Evolutionary conservation across 2,329 filamentous ascomycete genomes (phyloP).

Genomic region (Penicillium griseofulvum): DNA sequence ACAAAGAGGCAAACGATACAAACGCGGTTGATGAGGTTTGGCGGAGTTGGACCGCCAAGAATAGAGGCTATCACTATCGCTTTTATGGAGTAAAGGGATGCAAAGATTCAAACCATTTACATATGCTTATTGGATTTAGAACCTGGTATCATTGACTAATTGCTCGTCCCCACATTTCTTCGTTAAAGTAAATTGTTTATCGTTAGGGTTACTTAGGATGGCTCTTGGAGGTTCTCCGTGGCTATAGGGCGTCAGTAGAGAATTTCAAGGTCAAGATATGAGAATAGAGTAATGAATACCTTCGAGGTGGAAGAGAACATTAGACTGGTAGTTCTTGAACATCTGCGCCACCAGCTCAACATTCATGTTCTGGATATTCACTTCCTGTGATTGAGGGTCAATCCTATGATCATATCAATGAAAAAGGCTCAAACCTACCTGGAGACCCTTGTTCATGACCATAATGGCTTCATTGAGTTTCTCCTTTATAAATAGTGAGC

Average conservation of each 20-base stretch:
- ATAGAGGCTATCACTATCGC: slow-evolving; percentile 9
- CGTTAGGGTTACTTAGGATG: slow-evolving; percentile 49
- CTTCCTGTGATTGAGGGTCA: slow-evolving; percentile 61
- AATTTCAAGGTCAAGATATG: background rate
- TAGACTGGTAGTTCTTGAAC: slow-evolving; percentile 99
- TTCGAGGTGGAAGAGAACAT: slow-evolving; percentile 95
- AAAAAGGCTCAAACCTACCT: slow-evolving; percentile 53
- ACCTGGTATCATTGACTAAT: slow-evolving; percentile 5
- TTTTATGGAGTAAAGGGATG: background rate
- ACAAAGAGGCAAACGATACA: slow-evolving; percentile 1
- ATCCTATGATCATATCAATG: background rate
- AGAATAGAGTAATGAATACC: slow-evolving; percentile 54
- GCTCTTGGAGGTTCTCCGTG: slow-evolving; percentile 79
- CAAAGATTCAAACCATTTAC: background rate
- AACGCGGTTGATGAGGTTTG: slow-evolving; percentile 11
- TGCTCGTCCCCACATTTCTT: slow-evolving; percentile 10
- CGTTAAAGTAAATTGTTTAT: slow-evolving; percentile 24
- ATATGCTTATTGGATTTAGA: background rate
- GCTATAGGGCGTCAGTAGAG: slow-evolving; percentile 51
- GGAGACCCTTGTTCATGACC: slow-evolving; percentile 87
- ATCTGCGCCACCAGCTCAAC: slow-evolving; percentile 96
- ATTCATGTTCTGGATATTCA: slow-evolving; percentile 99
- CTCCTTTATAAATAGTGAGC: slow-evolving; percentile 59
- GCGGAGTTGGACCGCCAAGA: slow-evolving; percentile 15
- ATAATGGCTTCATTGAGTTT: slow-evolving; percentile 94